Percentiles rank a stretch among this genome's conserved stretches.
These are phyloP conservation scores for Cyberlindnera mrakii DNA, from an alignment of 805 yeast genomes.

Conservation along the genomic window DNA sequence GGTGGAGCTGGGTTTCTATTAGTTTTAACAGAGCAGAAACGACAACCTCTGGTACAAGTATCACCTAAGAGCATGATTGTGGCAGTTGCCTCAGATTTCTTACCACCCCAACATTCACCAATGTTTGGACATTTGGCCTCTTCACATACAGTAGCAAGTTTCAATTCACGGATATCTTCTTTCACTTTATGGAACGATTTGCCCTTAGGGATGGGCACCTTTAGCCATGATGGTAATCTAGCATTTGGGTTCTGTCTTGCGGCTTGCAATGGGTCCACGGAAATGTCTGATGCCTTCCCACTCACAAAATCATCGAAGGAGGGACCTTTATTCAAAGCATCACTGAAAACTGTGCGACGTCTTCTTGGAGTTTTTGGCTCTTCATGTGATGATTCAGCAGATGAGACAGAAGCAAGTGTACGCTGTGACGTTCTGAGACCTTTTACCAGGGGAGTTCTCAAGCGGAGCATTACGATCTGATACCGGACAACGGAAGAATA, in stretches of 20 bases:
- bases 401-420: background rate
- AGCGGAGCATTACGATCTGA: too few species aligned
- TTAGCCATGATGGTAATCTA: slow-evolving; percentile 88
- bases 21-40: slow-evolving; percentile 96
- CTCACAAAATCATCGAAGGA: slow-evolving; percentile 85
- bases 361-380: slow-evolving; percentile 25
- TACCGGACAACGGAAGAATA: too few species aligned
- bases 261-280: slow-evolving; percentile 69
- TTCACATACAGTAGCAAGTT: slow-evolving; percentile 93
- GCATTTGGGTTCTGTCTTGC: slow-evolving; percentile 64
- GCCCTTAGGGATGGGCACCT: slow-evolving; percentile 97
- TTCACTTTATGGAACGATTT: slow-evolving; percentile 73
- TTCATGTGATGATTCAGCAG: background rate
- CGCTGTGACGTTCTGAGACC: background rate
- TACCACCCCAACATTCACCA: slow-evolving; percentile 99
- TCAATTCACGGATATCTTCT: slow-evolving; percentile 80
- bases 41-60: slow-evolving; percentile 98
- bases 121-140: slow-evolving; percentile 99
- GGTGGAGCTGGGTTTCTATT: slow-evolving; percentile 80
- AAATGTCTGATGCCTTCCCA: slow-evolving; percentile 65
- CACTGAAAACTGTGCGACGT: slow-evolving; percentile 57
- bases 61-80: slow-evolving; percentile 98
- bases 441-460: too few species aligned
- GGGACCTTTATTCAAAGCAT: slow-evolving; percentile 76
- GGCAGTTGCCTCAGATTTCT: slow-evolving; percentile 87